Percentiles rank a stretch among this genome's conserved stretches.
phyloP scores from a whole-genome alignment of 129 eudicot genomes.

The Flaveria brownii region DNA sequence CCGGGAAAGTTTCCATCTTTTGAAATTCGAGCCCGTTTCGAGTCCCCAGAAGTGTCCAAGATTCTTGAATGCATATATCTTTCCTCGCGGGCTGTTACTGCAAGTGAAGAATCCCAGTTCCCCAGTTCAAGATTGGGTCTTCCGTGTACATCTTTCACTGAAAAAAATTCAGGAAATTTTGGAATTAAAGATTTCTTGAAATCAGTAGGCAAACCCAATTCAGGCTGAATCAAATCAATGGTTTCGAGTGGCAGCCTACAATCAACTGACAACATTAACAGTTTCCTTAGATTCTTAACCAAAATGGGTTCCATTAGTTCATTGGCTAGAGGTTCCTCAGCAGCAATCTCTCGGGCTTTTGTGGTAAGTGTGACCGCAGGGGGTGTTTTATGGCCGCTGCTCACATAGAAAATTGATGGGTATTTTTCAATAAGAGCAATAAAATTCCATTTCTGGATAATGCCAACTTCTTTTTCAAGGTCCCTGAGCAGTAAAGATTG shows the following conservation, averaged over 20 bases:
- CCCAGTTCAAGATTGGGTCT: conserved; percentile 58
- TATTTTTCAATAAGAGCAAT: conserved; percentile 78
- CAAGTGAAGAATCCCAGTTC: conserved; percentile 84
- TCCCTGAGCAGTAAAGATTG: conserved; percentile 70
- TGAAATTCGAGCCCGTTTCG: conserved; percentile 45
- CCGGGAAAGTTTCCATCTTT: conserved; percentile 83
- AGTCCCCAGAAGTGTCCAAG: conserved; percentile 24
- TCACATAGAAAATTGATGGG: conserved; percentile 62
- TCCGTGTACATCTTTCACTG: conserved; percentile 54
- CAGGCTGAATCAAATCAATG: conserved; percentile 53
- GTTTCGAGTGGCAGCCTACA: conserved; percentile 74
- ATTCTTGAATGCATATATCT: conserved; percentile 38
- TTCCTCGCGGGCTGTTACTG: conserved; percentile 77
- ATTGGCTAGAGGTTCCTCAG: conserved; percentile 56
- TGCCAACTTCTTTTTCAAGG: conserved; percentile 93
- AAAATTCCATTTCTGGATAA: conserved; percentile 81
- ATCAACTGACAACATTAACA: conserved; percentile 90
- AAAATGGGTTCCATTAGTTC: conserved; percentile 79
- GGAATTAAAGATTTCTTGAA: conserved; percentile 58
- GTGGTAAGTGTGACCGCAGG: conserved; percentile 56
- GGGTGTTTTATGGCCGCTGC: conserved; percentile 59
- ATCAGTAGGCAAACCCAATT: conserved; percentile 75
- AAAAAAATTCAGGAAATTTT: conserved; percentile 65
- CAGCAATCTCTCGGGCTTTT: conserved; percentile 63
- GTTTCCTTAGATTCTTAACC: conserved; percentile 68